phyloP scores from a whole-genome alignment of 306 rosid species.

The Rosa persica region DNA sequence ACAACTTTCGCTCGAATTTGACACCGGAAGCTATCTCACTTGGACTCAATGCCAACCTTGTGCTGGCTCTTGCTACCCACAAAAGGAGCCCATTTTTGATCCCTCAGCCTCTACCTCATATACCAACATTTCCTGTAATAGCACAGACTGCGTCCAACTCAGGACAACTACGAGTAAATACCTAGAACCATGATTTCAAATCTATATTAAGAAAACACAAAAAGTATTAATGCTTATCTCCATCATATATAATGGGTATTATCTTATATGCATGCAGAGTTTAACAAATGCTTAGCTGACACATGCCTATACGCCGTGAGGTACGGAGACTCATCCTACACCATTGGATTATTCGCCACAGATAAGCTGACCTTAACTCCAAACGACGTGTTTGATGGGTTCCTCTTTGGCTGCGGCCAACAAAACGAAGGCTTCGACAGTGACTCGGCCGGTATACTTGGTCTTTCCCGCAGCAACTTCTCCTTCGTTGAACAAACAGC shows the following conservation, averaged over 20 bases:
- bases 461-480: slow-evolving; percentile 61
- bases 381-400: slow-evolving; percentile 26
- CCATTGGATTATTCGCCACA: slow-evolving; percentile 50
- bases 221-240: too few relatives aligned
- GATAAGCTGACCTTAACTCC: slow-evolving; percentile 44
- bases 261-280: neutral
- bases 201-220: neutral
- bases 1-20: neutral
- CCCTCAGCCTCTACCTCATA: slow-evolving; percentile 39
- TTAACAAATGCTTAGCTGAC: slow-evolving; percentile 17
- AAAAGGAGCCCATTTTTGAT: neutral
- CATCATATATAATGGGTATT: too few relatives aligned
- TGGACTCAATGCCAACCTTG: neutral
- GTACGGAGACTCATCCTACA: slow-evolving; percentile 56
- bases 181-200: too few relatives aligned
- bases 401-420: slow-evolving; percentile 78
- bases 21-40: neutral
- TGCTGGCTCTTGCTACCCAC: neutral
- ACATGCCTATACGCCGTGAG: slow-evolving; percentile 46
- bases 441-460: slow-evolving; percentile 58
- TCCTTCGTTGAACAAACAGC: slow-evolving; percentile 67
- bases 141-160: slow-evolving; percentile 42
- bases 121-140: slow-evolving; percentile 49
- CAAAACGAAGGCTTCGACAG: slow-evolving; percentile 58
- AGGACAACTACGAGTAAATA: slow-evolving; percentile 43